Conservation (phyloP, 352 stramenopile species). For the Phytophthora niederhauseri region DNA sequence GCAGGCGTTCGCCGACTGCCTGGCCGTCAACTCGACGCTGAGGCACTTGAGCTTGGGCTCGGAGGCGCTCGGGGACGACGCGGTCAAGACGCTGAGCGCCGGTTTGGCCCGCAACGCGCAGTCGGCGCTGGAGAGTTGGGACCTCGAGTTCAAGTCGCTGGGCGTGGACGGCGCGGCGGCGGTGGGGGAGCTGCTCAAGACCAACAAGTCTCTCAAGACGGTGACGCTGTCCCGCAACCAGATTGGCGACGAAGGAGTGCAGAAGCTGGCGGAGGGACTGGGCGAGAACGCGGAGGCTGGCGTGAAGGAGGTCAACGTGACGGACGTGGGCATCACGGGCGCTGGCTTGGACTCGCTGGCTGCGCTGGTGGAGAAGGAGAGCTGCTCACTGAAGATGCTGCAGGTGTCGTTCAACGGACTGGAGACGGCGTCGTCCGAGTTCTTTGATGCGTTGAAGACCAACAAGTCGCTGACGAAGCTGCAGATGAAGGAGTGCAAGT, state of each 20-base stretch:
- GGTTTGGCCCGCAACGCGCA: constrained; percentile 60
- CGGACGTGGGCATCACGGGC: constrained; percentile 55
- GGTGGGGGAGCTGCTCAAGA: constrained; percentile 58
- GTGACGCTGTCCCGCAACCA: constrained; percentile 71
- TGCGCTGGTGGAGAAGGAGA: constrained; percentile 37
- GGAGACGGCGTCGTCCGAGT: constrained; percentile 35
- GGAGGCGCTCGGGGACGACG: constrained; percentile 60
- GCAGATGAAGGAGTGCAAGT: constrained; percentile 67
- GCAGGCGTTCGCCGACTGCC: constrained; percentile 63
- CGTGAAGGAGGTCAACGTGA: constrained; percentile 50
- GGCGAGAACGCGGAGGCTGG: constrained; percentile 36
- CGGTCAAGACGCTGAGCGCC: constrained; percentile 47
- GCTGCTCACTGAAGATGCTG: constrained; percentile 62
- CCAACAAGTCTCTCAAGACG: constrained; percentile 48
- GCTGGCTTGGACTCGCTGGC: constrained; percentile 54
- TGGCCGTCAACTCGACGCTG: constrained; percentile 72
- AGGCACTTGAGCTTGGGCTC: constrained; percentile 71
- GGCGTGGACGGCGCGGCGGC: constrained; percentile 46
- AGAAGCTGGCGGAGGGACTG: constrained; percentile 46
- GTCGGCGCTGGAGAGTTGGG: constrained; percentile 62
- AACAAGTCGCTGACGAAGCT: constrained; percentile 76
- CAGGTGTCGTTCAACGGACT: constrained; percentile 78
- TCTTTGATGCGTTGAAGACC: constrained; percentile 60
- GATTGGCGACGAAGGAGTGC: constrained; percentile 51
- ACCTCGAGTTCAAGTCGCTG: constrained; percentile 79